These are phyloP conservation scores for Cyberlindnera nakhonratchasimensis DNA, from an alignment of 805 yeast species.

Conservation along the genomic window DNA sequence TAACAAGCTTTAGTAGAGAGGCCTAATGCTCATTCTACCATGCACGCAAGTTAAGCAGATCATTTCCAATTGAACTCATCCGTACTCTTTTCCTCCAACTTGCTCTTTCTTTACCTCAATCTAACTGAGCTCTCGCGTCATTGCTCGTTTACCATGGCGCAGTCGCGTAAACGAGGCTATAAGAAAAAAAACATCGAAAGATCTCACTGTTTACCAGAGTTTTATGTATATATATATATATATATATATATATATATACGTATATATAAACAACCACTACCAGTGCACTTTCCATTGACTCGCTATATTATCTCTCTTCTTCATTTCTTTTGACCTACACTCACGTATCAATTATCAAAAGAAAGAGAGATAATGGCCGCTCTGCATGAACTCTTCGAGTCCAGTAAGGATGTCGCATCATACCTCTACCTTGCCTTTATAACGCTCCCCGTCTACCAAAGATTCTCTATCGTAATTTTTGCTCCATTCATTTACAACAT, in stretches of 20 bases:
- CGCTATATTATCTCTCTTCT: not conserved
- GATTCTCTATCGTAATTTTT: conserved; percentile 31
- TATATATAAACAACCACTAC: no score
- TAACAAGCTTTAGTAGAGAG: no score
- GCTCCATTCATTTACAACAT: conserved; percentile 63
- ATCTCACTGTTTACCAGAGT: not conserved
- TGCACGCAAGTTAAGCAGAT: no score
- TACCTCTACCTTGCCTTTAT: conserved; percentile 27
- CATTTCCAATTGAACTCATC: no score
- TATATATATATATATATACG: no score
- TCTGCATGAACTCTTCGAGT: conserved; percentile 13
- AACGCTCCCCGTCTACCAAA: conserved; percentile 35
- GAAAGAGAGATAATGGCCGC: conserved; percentile 21
- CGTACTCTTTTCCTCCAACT: no score
- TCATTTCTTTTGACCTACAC: not conserved
- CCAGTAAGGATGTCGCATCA: conserved; percentile 11
- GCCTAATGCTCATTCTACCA: no score
- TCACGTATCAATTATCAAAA: not conserved
- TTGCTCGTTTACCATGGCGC: conserved; percentile 2
- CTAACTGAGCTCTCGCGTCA: no score
- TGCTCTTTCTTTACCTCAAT: no score
- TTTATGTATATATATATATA: no score
- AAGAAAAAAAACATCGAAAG: conserved; percentile 5
- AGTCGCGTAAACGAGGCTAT: conserved; percentile 1
- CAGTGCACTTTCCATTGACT: not conserved